Conservation (phyloP, 805 yeast species). For the Metschnikowia similis region DNA sequence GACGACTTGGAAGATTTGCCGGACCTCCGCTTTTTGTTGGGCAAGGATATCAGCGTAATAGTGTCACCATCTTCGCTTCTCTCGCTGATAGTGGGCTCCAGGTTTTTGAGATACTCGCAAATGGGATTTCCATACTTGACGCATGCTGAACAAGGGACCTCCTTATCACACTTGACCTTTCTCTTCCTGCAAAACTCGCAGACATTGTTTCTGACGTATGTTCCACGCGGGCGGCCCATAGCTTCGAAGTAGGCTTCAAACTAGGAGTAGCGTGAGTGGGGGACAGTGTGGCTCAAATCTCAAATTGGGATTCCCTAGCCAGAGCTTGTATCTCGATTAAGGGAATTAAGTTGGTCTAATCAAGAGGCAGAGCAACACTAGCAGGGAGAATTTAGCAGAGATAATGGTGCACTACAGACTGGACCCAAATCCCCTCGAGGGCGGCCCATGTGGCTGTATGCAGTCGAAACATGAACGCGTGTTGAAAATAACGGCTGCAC, state of each 20-base stretch:
- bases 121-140: constrained; percentile 21
- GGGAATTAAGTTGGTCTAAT: neutral
- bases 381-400: neutral
- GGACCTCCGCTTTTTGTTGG: neutral
- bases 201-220: constrained; percentile 9
- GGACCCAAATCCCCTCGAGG: neutral
- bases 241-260: neutral
- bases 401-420: neutral
- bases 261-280: neutral
- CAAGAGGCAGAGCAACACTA: neutral
- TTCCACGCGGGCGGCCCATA: constrained; percentile 5
- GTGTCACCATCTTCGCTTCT: constrained; percentile 8
- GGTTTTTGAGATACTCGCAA: constrained; percentile 26
- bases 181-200: constrained; percentile 22
- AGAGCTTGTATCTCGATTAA: neutral
- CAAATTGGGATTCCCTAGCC: too few relatives aligned
- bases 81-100: constrained; percentile 2
- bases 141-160: constrained; percentile 28
- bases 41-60: constrained; percentile 4
- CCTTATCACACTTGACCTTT: constrained; percentile 22
- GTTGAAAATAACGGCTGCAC: too few relatives aligned
- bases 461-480: too few relatives aligned
- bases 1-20: neutral
- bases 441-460: neutral
- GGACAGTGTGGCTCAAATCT: too few relatives aligned